phyloP scores from a whole-genome alignment of 176 grass and related monocot genomes.

The Triticum aestivum region IWGSC_CS_RefSeq_v2.1 NC_057804.1:71496119-71496618 shows the following conservation, averaged over 20 bases:
- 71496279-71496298: neutral
- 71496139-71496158: neutral
- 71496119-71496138: neutral
- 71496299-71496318: neutral
- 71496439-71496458: constrained; percentile 15
- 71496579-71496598: constrained; percentile 15
- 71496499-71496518: neutral
- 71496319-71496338: neutral
- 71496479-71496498: constrained; percentile 17
- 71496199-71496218: neutral
- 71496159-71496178: neutral
- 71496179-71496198: neutral
- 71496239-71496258: neutral
- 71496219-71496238: neutral
- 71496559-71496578: constrained; percentile 1
- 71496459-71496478: neutral
- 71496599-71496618: neutral
- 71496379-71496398: constrained; percentile 6
- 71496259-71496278: neutral
- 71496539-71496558: neutral
- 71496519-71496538: neutral
- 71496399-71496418: constrained; percentile 8
- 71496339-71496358: neutral
- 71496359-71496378: neutral
- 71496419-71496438: neutral